phyloP scores from a whole-genome alignment of 2,329 filamentous ascomycete species.

The Pseudofabraea citricarpa region DNA sequence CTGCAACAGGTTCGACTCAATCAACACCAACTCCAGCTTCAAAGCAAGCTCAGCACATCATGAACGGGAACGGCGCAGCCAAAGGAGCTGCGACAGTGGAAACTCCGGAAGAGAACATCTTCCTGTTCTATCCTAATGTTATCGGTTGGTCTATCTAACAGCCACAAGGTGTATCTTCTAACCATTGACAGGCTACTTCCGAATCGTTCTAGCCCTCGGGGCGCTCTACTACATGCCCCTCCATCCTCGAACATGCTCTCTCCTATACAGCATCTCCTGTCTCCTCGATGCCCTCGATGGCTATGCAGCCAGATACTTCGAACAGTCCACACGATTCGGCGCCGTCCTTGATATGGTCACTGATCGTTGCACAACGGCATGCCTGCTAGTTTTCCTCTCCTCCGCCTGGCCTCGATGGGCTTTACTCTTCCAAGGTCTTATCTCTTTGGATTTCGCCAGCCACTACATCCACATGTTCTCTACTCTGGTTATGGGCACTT shows the following conservation, averaged over 20 bases:
- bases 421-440: conserved; percentile 89
- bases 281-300: conserved; percentile 94
- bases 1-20: conserved; percentile 22
- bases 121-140: conserved; percentile 75
- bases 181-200: conserved; percentile 59
- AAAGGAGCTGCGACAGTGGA: conserved; percentile 30
- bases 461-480: conserved; percentile 99
- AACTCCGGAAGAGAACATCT: conserved; percentile 64
- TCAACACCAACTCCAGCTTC: conserved; percentile 22
- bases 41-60: conserved; percentile 17
- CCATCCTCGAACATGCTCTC: conserved; percentile 89
- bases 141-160: conserved; percentile 54
- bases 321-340: conserved; percentile 93
- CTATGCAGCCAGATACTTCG: conserved; percentile 78
- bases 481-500: conserved; percentile 80
- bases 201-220: conserved; percentile 76
- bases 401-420: conserved; percentile 93
- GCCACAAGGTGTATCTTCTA: conserved; percentile 12
- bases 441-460: conserved; percentile 87
- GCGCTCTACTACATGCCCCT: conserved; percentile 99
- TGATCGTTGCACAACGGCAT: conserved; percentile 93
- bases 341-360: conserved; percentile 99
- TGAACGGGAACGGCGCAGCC: conserved; percentile 43
- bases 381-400: conserved; percentile 88
- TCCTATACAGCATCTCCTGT: conserved; percentile 90